Conservation (phyloP, 2,329 filamentous ascomycete genomes). For the Xylariaceae sp. region DNA sequence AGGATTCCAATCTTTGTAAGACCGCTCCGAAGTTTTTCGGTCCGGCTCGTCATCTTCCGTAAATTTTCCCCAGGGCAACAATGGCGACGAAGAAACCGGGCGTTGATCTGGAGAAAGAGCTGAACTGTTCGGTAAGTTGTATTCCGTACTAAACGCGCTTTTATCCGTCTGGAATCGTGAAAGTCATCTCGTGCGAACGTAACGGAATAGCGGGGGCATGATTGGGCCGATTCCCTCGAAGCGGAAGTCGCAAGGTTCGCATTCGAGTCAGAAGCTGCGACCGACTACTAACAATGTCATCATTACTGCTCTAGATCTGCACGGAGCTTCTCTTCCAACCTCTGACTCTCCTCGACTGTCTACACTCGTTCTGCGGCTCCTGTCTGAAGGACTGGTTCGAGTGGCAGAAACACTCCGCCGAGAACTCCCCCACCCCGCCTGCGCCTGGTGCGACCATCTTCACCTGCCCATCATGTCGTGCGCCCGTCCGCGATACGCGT, state of each 20-base stretch:
- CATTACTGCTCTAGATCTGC: conserved; percentile 64
- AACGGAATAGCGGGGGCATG: conserved; percentile 5
- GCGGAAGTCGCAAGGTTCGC: background rate
- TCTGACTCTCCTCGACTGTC: conserved; percentile 83
- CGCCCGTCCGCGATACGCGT: conserved; percentile 75
- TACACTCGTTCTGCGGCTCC: conserved; percentile 93
- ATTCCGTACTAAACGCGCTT: background rate
- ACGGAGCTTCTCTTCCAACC: conserved; percentile 91
- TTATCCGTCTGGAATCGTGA: background rate
- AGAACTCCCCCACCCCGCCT: conserved; percentile 46
- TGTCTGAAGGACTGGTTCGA: conserved; percentile 96
- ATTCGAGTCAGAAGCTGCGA: background rate
- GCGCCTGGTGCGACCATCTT: conserved; percentile 51
- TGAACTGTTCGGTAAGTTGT: conserved; percentile 81
- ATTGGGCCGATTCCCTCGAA: background rate
- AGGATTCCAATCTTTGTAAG: too few relatives aligned
- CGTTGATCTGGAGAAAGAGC: conserved; percentile 81
- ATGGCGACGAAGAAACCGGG: conserved; percentile 50
- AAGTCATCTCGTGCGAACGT: conserved; percentile 15
- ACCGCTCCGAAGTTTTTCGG: background rate
- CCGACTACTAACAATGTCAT: background rate
- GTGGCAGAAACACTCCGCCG: conserved; percentile 63
- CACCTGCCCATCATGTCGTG: conserved; percentile 91
- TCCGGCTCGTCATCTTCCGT: background rate
- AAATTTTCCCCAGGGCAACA: conserved; percentile 14